Conservation (phyloP, 179 eudicot genomes). For the Pouteria campechiana region DNA sequence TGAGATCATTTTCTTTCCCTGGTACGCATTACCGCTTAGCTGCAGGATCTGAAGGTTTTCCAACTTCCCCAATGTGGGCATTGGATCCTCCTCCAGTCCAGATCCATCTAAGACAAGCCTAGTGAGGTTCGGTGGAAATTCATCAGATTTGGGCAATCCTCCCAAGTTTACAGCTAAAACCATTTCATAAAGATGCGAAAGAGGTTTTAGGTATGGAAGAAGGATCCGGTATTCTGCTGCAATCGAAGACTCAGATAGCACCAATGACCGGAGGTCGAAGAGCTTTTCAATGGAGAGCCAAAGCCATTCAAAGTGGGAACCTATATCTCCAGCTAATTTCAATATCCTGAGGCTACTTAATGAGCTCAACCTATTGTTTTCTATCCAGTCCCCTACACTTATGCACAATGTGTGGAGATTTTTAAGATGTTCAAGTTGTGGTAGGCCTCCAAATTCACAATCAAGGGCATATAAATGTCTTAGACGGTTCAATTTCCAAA, state of each 20-base stretch:
- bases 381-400: slow-evolving; percentile 11
- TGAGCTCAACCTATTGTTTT: slow-evolving; percentile 8
- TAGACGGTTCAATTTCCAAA: slow-evolving; percentile 30
- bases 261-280: slow-evolving; percentile 14
- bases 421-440: slow-evolving; percentile 20
- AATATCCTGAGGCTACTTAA: slow-evolving; percentile 20
- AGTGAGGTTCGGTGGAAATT: slow-evolving; percentile 24
- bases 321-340: slow-evolving; percentile 20
- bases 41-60: slow-evolving; percentile 21
- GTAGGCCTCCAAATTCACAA: too few species aligned
- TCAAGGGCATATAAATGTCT: too few species aligned
- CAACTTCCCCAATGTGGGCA: slow-evolving; percentile 23
- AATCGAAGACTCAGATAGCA: slow-evolving; percentile 30
- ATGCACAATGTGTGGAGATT: slow-evolving; percentile 33
- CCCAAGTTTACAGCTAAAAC: slow-evolving; percentile 23
- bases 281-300: slow-evolving; percentile 14
- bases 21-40: slow-evolving; percentile 28
- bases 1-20: slow-evolving; percentile 12
- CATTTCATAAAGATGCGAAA: slow-evolving; percentile 20
- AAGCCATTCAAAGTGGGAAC: background rate
- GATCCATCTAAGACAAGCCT: slow-evolving; percentile 31
- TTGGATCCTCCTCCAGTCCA: slow-evolving; percentile 20
- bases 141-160: background rate
- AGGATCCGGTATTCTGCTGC: slow-evolving; percentile 17
- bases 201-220: slow-evolving; percentile 13